phyloP scores from a whole-genome alignment of 2,329 filamentous ascomycete genomes.

The Fusarium udum region DNA sequence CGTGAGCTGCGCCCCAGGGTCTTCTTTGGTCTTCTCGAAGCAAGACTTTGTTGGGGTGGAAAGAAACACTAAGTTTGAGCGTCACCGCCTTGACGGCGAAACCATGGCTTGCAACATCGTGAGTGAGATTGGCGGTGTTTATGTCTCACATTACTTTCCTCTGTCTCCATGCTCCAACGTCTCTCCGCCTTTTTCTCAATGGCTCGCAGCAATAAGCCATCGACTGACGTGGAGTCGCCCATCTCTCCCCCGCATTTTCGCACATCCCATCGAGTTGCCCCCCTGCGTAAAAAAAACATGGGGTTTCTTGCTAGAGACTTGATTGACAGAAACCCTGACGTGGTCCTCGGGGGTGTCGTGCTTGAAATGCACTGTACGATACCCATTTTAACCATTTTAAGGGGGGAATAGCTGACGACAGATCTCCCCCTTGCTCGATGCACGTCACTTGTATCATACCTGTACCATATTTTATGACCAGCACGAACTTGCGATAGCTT shows the following conservation, averaged over 20 bases:
- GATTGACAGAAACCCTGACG: slow-evolving; percentile 26
- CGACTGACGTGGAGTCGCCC: slow-evolving; percentile 21
- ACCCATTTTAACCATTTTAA: neutral
- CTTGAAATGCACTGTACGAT: slow-evolving; percentile 14
- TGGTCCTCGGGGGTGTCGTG: neutral
- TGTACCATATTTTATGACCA: slow-evolving; percentile 21
- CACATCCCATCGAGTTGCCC: slow-evolving; percentile 20
- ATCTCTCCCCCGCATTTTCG: slow-evolving; percentile 31
- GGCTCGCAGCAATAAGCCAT: slow-evolving; percentile 8
- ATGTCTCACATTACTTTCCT: slow-evolving; percentile 12
- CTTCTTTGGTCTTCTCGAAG: neutral
- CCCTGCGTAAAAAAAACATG: slow-evolving; percentile 33
- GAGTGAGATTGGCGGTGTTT: slow-evolving; percentile 15
- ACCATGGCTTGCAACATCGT: slow-evolving; percentile 19
- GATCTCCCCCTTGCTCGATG: slow-evolving; percentile 16
- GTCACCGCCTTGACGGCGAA: slow-evolving; percentile 27
- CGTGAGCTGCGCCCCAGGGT: slow-evolving; percentile 28
- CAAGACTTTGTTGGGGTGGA: slow-evolving; percentile 25
- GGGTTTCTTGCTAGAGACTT: slow-evolving; percentile 14
- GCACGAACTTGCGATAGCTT: slow-evolving; percentile 4
- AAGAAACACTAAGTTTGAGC: slow-evolving; percentile 11
- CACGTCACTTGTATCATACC: slow-evolving; percentile 30
- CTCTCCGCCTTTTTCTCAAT: slow-evolving; percentile 16
- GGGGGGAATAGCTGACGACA: slow-evolving; percentile 3
- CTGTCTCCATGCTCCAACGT: neutral